A percentile compares a stretch with the other conserved stretches of the same genome.
Conservation (phyloP, 78 protist species). For the Dictyostelium citrinum region DNA sequence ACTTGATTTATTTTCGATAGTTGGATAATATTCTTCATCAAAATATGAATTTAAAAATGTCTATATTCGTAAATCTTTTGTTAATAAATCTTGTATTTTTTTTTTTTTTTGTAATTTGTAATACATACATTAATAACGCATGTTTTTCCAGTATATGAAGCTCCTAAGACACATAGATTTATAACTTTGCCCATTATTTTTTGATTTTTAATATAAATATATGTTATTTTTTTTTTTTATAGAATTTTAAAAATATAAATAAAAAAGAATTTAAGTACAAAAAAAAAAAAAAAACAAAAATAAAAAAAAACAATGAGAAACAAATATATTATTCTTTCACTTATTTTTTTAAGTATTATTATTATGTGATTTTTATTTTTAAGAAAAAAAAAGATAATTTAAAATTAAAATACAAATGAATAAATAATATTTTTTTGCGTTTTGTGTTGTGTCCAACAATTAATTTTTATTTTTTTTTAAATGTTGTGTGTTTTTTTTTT, state of each 20-base stretch:
- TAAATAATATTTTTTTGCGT: neutral
- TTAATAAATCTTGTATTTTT: neutral
- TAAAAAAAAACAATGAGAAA: neutral
- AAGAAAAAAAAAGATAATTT: neutral
- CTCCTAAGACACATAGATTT: neutral
- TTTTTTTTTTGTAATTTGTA: neutral
- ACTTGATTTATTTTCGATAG: neutral
- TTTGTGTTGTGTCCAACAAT: neutral
- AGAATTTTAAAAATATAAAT: neutral
- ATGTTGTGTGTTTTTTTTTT: neutral
- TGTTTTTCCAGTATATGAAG: neutral
- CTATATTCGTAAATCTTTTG: neutral
- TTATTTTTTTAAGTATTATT: neutral
- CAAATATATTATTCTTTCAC: neutral
- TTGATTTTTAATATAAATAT: neutral
- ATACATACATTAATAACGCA: neutral
- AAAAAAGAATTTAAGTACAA: too few species aligned
- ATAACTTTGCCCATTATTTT: neutral
- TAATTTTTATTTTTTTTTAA: neutral
- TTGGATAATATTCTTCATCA: neutral
- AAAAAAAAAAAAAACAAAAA: neutral
- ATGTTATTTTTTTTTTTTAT: too few species aligned
- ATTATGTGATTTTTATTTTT: neutral
- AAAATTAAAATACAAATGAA: neutral
- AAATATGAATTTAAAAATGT: neutral